phyloP scores from a whole-genome alignment of 768 basidiomycete genomes.

The Suillus subalutaceus region DNA sequence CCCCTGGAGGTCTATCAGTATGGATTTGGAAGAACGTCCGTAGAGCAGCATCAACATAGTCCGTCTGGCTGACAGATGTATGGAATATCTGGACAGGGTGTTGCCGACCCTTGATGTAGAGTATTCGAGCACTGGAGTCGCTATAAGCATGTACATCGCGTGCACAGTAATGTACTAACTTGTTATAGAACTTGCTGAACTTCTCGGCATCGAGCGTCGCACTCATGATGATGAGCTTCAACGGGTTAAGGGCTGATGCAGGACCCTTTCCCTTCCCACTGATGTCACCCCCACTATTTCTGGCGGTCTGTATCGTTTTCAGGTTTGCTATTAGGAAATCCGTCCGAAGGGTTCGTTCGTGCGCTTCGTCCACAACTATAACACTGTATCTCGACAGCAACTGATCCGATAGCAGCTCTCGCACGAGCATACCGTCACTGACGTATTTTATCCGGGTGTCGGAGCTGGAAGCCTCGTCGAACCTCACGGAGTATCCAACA shows the following conservation, averaged over 20 bases:
- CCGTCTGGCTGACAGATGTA: constrained; percentile 67
- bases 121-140: constrained; percentile 70
- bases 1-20: constrained; percentile 74
- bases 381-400: constrained; percentile 82
- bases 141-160: neutral
- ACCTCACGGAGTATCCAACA: constrained; percentile 95
- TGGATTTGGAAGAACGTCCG: constrained; percentile 96
- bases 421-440: constrained; percentile 97
- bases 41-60: constrained; percentile 88
- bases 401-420: constrained; percentile 84
- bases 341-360: constrained; percentile 93
- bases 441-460: constrained; percentile 92
- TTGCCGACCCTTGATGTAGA: constrained; percentile 93
- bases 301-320: constrained; percentile 72
- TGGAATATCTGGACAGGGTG: constrained; percentile 89
- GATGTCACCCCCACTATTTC: constrained; percentile 54
- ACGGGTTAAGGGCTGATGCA: constrained; percentile 50
- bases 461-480: constrained; percentile 77
- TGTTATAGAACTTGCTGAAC: constrained; percentile 85
- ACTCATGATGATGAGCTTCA: constrained; percentile 97
- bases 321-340: constrained; percentile 92
- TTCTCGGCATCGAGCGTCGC: constrained; percentile 96
- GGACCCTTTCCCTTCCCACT: constrained; percentile 48
- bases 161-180: constrained; percentile 50
- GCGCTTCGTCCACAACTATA: constrained; percentile 94